Percentiles rank a stretch among this genome's conserved stretches.
Evolutionary conservation across 768 basidiomycete species (phyloP).

Genomic region (Macrolepiota fuliginosa): DNA sequence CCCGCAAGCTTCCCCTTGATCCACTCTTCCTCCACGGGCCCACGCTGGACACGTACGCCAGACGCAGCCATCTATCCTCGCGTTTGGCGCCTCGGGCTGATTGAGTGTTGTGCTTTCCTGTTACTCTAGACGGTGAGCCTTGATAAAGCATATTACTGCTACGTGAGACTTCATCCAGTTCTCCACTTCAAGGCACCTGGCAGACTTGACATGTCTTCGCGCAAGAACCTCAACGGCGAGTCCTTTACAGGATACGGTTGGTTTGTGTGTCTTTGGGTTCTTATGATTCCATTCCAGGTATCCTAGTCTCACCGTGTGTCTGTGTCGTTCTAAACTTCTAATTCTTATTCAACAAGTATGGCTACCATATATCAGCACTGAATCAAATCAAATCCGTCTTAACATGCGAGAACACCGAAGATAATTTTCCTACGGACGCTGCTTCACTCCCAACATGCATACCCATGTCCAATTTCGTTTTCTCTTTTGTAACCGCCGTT

Average conservation of each 20-base stretch:
- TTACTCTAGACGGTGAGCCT: too few species aligned
- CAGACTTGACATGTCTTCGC: slow-evolving; percentile 15
- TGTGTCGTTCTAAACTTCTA: background rate
- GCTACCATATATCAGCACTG: slow-evolving; percentile 90
- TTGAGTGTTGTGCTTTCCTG: too few species aligned
- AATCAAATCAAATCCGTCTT: slow-evolving; percentile 84
- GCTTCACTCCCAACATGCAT: slow-evolving; percentile 69
- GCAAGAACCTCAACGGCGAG: slow-evolving; percentile 13
- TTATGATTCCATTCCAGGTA: slow-evolving; percentile 59
- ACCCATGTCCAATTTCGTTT: slow-evolving; percentile 70
- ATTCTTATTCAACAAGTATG: slow-evolving; percentile 49
- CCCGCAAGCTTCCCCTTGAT: background rate
- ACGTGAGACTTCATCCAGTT: background rate
- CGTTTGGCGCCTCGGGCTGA: too few species aligned
- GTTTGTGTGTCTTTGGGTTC: slow-evolving; percentile 66
- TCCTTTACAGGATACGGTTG: slow-evolving; percentile 63
- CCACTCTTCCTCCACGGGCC: background rate
- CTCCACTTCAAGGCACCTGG: too few species aligned
- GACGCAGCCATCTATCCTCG: too few species aligned
- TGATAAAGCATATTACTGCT: too few species aligned
- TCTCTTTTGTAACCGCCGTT: slow-evolving; percentile 80
- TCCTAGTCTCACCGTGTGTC: slow-evolving; percentile 18
- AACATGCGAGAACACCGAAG: slow-evolving; percentile 54
- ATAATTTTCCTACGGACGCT: slow-evolving; percentile 20
- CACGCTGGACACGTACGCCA: too few species aligned